These are phyloP conservation scores for Rossbeevera mucosa DNA, from an alignment of 768 basidiomycete genomes.

Conservation along the genomic window DNA sequence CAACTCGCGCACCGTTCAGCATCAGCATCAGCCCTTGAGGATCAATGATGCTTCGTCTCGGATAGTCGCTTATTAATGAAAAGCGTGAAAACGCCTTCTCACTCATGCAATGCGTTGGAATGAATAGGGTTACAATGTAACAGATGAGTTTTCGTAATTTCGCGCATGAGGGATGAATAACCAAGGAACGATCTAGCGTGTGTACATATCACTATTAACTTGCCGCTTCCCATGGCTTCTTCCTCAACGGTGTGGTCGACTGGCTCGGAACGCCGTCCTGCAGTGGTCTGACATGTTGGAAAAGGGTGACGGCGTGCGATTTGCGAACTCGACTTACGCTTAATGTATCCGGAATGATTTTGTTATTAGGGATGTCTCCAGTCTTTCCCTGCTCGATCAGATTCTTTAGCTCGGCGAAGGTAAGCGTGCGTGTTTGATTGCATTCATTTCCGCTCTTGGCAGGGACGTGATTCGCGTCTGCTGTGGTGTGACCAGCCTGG, in stretches of 20 bases:
- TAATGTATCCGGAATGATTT: conserved; percentile 57
- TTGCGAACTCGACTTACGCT: conserved; percentile 45
- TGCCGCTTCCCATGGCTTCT: conserved; percentile 65
- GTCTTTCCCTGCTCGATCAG: conserved; percentile 68
- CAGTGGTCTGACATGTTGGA: conserved; percentile 1
- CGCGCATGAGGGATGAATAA: conserved; percentile 6
- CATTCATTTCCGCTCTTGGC: conserved; percentile 21
- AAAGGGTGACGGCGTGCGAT: neutral
- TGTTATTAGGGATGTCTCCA: conserved; percentile 77
- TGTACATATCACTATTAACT: conserved; percentile 14
- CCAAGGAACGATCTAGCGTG: conserved; percentile 10
- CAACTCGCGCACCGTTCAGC: conserved; percentile 3
- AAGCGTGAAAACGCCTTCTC: conserved; percentile 7
- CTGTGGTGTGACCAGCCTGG: conserved; percentile 10
- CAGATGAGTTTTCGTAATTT: conserved; percentile 12
- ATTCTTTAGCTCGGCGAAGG: conserved; percentile 63
- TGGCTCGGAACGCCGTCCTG: conserved; percentile 56
- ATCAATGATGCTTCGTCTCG: conserved; percentile 9
- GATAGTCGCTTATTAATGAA: conserved; percentile 1
- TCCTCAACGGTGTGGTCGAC: conserved; percentile 46
- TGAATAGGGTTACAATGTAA: conserved; percentile 9
- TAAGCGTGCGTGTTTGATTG: conserved; percentile 39
- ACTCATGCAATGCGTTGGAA: conserved; percentile 6
- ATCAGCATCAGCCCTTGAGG: conserved; percentile 4
- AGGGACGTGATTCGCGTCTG: conserved; percentile 10